A percentile compares a stretch with the other conserved stretches of the same genome.
phyloP scores from a whole-genome alignment of 2,329 filamentous ascomycete genomes.

The Dactylonectria macrodidyma region DNA sequence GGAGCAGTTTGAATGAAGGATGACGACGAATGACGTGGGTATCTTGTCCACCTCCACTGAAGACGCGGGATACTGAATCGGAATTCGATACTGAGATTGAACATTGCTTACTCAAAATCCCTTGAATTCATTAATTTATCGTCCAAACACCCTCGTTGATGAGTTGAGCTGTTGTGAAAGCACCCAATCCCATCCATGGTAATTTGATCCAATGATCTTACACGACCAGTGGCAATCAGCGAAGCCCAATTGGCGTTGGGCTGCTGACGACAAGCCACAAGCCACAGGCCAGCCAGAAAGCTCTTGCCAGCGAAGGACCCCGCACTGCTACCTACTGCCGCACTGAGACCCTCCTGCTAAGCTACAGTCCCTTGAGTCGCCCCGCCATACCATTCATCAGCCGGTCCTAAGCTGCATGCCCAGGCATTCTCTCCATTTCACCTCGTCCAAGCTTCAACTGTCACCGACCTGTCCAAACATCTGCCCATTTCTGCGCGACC shows the following conservation, averaged over 20 bases:
- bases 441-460: slow-evolving; percentile 25
- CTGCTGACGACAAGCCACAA: background rate
- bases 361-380: slow-evolving; percentile 3
- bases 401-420: slow-evolving; percentile 12
- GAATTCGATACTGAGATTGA: background rate
- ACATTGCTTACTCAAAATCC: background rate
- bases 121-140: background rate
- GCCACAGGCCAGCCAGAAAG: too few relatives aligned
- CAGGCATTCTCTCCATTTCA: slow-evolving; percentile 26
- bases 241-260: slow-evolving; percentile 29
- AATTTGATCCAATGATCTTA: slow-evolving; percentile 47
- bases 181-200: slow-evolving; percentile 17
- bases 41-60: background rate
- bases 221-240: slow-evolving; percentile 36
- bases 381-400: slow-evolving; percentile 2
- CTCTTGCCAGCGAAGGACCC: slow-evolving; percentile 22
- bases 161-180: background rate
- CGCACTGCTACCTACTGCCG: slow-evolving; percentile 19
- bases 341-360: background rate
- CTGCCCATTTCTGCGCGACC: slow-evolving; percentile 18
- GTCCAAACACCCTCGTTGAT: background rate
- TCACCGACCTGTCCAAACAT: slow-evolving; percentile 8
- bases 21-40: background rate
- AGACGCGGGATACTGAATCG: background rate
- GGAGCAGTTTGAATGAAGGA: background rate